Evolutionary conservation across 2,329 filamentous ascomycete species (phyloP).

Genomic region (Pestalotiopsis sp.): DNA sequence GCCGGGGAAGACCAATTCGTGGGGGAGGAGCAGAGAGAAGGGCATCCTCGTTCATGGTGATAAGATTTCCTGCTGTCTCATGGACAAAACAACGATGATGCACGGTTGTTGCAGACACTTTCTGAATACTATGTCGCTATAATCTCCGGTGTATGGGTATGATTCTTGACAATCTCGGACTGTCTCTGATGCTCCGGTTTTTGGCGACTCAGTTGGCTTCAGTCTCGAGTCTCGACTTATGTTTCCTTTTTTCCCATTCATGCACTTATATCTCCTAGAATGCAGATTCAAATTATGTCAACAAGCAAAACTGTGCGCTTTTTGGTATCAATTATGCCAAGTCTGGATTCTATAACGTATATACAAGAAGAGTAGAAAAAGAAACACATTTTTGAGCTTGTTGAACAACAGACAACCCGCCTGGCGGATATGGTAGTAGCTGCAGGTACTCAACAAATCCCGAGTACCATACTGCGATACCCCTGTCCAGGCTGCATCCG

Average conservation of each 20-base stretch:
- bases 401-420: not conserved
- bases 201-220: no score
- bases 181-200: no score
- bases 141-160: no score
- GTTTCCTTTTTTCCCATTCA: not conserved
- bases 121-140: no score
- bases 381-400: not conserved
- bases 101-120: no score
- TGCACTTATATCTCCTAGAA: not conserved
- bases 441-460: not conserved
- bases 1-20: not conserved
- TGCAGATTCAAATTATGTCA: not conserved
- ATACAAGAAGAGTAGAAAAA: not conserved
- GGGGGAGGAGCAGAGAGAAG: not conserved
- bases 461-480: not conserved
- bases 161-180: no score
- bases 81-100: no score
- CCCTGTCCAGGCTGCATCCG: not conserved
- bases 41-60: no score
- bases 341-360: not conserved
- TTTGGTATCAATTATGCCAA: not conserved
- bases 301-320: not conserved
- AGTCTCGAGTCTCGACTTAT: not conserved
- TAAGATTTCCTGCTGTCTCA: no score
- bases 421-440: not conserved